Percentiles rank a stretch among this genome's conserved stretches.
phyloP scores from a whole-genome alignment of 208 protist genomes.

The Zelonia costaricensis region DNA sequence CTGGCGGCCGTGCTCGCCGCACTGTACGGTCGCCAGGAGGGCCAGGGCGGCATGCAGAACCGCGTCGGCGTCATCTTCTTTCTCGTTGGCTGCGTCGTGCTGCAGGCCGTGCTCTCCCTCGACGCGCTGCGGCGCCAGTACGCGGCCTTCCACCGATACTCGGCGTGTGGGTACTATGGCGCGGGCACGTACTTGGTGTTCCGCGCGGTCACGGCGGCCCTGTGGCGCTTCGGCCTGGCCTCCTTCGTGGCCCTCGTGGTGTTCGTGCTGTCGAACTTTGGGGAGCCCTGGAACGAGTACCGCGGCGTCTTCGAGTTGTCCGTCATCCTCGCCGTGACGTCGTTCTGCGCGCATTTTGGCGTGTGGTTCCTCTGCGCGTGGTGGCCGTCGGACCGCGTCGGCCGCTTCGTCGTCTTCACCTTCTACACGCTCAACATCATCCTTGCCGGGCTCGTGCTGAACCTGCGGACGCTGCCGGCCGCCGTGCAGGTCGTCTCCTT shows the following conservation, averaged over 20 bases:
- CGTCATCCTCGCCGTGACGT: slow-evolving; percentile 51
- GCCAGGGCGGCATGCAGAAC: slow-evolving; percentile 62
- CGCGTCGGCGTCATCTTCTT: slow-evolving; percentile 75
- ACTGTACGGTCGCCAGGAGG: slow-evolving; percentile 55
- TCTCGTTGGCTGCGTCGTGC: slow-evolving; percentile 54
- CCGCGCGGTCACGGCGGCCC: slow-evolving; percentile 31
- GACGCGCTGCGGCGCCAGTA: slow-evolving; percentile 52
- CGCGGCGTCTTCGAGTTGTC: slow-evolving; percentile 52
- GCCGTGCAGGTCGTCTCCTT: slow-evolving; percentile 42
- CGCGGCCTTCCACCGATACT: slow-evolving; percentile 49
- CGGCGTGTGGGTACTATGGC: slow-evolving; percentile 56
- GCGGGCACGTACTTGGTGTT: slow-evolving; percentile 45
- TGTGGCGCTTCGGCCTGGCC: slow-evolving; percentile 44
- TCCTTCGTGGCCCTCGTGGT: slow-evolving; percentile 41
- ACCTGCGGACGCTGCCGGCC: slow-evolving; percentile 51
- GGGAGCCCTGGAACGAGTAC: slow-evolving; percentile 51
- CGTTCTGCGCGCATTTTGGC: slow-evolving; percentile 48
- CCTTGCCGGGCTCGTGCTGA: slow-evolving; percentile 62
- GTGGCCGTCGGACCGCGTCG: slow-evolving; percentile 25
- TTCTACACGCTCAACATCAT: slow-evolving; percentile 64
- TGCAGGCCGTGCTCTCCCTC: slow-evolving; percentile 53
- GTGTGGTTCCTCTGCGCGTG: slow-evolving; percentile 52
- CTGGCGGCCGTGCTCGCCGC: slow-evolving; percentile 41
- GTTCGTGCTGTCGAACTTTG: slow-evolving; percentile 49
- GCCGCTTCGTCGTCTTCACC: slow-evolving; percentile 43